Base-by-base conservation (phyloP, 2,329 filamentous ascomycete genomes). In the Paracoccidioides lutzii region DNA sequence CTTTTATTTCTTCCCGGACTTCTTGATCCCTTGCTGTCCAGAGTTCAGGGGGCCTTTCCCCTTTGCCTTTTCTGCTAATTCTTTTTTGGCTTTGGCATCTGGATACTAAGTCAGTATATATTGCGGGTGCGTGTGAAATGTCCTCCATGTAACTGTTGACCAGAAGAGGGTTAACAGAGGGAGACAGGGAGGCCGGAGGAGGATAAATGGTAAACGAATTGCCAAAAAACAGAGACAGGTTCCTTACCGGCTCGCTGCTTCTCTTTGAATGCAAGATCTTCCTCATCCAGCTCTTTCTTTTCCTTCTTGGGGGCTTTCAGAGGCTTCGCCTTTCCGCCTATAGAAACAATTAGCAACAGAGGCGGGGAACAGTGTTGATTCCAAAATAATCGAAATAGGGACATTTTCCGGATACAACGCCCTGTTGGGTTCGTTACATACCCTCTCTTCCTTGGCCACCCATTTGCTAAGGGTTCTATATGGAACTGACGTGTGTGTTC, bases 1-100 rank as follows among this genome's bases (percentile, higher is more conserved):
- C 12, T 55, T 65, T 75, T 80, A 95, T 84, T 96, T 95, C 87
- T 96, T 95, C 73, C 90, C 90, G 59, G 87, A 93, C 82, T 95
- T 96, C 84, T 96, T 96, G 78, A 97, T 95, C 60, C 89, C 90
- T 75, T 94, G 88, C 51, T 79, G 73, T 38, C 89, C 90, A 37
- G 83, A 85, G 75, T 90, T 90, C 69, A 96, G 71, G 41, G 91
- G 90, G 3, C 91, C 91, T 76, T 94, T 95, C 72, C 87, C 87
- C 66, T 86, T 85, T 48, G 87, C 85, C 76, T 88, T 87, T 59
- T 83, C 79, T n/a, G 85, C 83, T 74, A 94, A 70, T 8, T 90
- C 88, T 76, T 94, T 91, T 73, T 83, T 85, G 48, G 86, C 87
- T 78, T 90, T 89, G 68, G 88, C 86, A 64, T 90, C 88, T 87